Percentiles rank a stretch among this genome's conserved stretches.
phyloP scores from a whole-genome alignment of 2,329 filamentous ascomycete species.

The Penicillium griseofulvum region DNA sequence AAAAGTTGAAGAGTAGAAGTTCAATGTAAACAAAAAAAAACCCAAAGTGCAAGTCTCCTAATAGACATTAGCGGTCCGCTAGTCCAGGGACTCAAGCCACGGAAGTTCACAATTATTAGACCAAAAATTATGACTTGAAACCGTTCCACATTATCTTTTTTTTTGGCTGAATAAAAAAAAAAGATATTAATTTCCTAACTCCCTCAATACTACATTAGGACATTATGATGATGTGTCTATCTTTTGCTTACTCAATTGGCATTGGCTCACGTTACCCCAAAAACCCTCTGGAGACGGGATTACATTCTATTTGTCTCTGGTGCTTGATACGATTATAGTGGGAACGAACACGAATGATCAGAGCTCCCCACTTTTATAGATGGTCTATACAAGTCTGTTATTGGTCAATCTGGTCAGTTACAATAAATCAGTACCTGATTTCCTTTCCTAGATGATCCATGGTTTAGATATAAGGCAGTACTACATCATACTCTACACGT shows the following conservation, averaged over 20 bases:
- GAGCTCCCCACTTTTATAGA: constrained; percentile 20
- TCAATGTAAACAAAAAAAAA: background rate
- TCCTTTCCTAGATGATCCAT: constrained; percentile 2
- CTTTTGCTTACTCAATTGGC: background rate
- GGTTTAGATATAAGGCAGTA: background rate
- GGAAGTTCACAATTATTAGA: constrained; percentile 1
- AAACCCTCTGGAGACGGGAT: background rate
- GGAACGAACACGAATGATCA: constrained; percentile 25
- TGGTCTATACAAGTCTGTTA: constrained; percentile 22
- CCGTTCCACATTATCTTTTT: background rate
- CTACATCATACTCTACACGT: no score
- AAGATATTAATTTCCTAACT: no score
- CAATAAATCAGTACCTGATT: constrained; percentile 4
- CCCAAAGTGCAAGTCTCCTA: background rate
- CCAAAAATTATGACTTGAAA: background rate
- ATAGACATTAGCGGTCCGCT: constrained; percentile 13
- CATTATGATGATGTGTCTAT: background rate
- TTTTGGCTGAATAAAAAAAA: no score
- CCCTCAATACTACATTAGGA: no score
- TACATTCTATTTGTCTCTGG: background rate
- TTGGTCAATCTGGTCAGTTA: constrained; percentile 18
- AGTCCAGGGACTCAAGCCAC: constrained; percentile 9
- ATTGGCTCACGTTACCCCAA: background rate
- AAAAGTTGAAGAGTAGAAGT: background rate
- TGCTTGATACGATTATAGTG: background rate